phyloP scores from a whole-genome alignment of 1,284 basidiomycete species.

The Sporisorium graminicola region DNA sequence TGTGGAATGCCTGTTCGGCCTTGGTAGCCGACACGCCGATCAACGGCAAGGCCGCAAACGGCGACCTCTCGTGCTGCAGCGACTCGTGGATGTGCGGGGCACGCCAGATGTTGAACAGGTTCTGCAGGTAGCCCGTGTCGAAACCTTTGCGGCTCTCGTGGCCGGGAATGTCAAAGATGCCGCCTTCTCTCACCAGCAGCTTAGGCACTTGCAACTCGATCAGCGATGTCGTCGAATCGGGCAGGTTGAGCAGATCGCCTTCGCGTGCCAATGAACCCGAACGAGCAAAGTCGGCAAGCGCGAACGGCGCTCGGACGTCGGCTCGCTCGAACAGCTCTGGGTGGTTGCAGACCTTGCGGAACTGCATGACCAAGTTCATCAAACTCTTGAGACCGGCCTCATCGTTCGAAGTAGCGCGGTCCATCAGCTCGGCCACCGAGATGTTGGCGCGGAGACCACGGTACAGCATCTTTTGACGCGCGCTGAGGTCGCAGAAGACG shows the following conservation, averaged over 20 bases:
- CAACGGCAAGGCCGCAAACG: slow-evolving; percentile 83
- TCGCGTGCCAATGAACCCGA: slow-evolving; percentile 86
- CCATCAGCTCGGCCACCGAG: slow-evolving; percentile 92
- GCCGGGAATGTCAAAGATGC: slow-evolving; percentile 78
- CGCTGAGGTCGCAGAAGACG: slow-evolving; percentile 92
- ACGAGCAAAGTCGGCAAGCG: slow-evolving; percentile 85
- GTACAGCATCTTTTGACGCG: slow-evolving; percentile 93
- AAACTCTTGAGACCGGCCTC: slow-evolving; percentile 89
- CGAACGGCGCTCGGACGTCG: slow-evolving; percentile 92
- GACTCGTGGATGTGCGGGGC: slow-evolving; percentile 83
- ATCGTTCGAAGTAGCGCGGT: slow-evolving; percentile 89
- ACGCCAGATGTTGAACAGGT: slow-evolving; percentile 91
- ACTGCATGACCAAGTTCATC: slow-evolving; percentile 99
- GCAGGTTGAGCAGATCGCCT: slow-evolving; percentile 83
- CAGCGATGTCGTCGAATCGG: slow-evolving; percentile 86
- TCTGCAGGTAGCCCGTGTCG: slow-evolving; percentile 77
- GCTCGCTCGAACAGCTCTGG: slow-evolving; percentile 98
- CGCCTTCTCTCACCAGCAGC: slow-evolving; percentile 83
- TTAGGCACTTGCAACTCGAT: slow-evolving; percentile 84
- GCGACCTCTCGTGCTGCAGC: slow-evolving; percentile 74
- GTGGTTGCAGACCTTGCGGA: slow-evolving; percentile 99
- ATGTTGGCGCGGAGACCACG: slow-evolving; percentile 90
- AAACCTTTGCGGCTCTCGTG: slow-evolving; percentile 75
- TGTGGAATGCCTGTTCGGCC: slow-evolving; percentile 75
- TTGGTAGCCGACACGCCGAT: slow-evolving; percentile 77